These are phyloP conservation scores for Suillus variegatus DNA, from an alignment of 768 basidiomycete genomes.

Conservation along the genomic window DNA sequence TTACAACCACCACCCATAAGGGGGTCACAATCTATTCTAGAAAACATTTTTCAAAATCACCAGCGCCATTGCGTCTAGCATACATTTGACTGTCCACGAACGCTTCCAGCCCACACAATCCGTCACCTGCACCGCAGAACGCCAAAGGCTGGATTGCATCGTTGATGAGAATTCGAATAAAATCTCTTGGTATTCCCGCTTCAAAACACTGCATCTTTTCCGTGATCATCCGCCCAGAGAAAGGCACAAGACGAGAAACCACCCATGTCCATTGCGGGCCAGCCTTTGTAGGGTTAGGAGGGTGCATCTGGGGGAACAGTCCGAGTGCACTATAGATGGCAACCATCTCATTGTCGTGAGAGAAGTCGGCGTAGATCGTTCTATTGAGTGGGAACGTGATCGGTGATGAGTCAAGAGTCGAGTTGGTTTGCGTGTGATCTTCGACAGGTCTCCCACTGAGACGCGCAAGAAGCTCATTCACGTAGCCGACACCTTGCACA, in stretches of 20 bases:
- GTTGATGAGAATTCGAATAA: conserved; percentile 77
- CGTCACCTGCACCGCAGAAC: conserved; percentile 56
- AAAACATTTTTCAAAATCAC: conserved; percentile 43
- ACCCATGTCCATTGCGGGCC: conserved; percentile 48
- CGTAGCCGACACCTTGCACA: conserved; percentile 83
- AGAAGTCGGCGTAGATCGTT: conserved; percentile 76
- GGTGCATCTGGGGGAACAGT: conserved; percentile 41
- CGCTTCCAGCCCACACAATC: conserved; percentile 60
- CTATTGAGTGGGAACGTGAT: conserved; percentile 71
- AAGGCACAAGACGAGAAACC: conserved; percentile 66
- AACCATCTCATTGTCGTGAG: conserved; percentile 84
- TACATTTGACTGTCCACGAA: conserved; percentile 73
- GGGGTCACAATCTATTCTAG: not conserved
- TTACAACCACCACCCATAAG: not conserved
- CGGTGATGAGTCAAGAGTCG: conserved; percentile 64
- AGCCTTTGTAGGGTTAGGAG: conserved; percentile 17
- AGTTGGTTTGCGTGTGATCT: conserved; percentile 74
- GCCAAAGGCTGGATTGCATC: conserved; percentile 64
- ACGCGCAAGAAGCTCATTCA: conserved; percentile 87
- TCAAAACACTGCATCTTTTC: conserved; percentile 60
- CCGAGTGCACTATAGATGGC: conserved; percentile 71
- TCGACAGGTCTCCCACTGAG: conserved; percentile 62
- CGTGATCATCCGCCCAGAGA: conserved; percentile 71
- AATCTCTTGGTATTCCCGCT: conserved; percentile 36
- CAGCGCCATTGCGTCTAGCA: conserved; percentile 61